Conservation (phyloP, 2,329 filamentous ascomycete genomes). For the Colletotrichum somersetense region DNA sequence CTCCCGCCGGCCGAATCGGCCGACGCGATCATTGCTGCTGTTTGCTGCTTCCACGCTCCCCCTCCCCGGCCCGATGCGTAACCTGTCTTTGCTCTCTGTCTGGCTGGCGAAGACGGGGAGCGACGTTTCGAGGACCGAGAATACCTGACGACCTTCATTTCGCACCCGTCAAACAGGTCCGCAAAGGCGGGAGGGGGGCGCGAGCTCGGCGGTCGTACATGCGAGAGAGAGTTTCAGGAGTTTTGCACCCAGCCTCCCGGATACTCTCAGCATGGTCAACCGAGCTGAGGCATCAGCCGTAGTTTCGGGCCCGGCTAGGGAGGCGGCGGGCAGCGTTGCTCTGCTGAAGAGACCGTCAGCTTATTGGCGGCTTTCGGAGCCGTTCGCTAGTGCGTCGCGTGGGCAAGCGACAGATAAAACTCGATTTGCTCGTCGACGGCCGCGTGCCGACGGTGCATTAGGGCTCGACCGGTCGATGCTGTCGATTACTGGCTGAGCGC, state of each 20-base stretch:
- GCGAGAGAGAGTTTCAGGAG: neutral
- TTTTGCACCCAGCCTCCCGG: neutral
- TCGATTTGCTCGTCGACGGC: neutral
- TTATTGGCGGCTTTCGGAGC: neutral
- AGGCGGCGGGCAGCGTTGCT: neutral
- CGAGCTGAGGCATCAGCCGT: constrained; percentile 4
- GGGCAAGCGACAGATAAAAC: neutral
- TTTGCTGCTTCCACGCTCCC: neutral
- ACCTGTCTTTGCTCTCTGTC: neutral
- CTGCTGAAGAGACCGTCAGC: neutral
- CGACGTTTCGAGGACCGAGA: neutral
- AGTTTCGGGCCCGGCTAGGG: neutral
- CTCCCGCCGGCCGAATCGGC: neutral
- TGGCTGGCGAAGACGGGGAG: neutral
- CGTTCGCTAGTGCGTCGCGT: neutral
- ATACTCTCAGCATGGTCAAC: neutral
- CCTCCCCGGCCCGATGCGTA: neutral
- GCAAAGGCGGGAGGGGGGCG: too few relatives aligned
- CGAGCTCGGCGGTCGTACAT: neutral
- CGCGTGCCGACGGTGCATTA: too few relatives aligned
- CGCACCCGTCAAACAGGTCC: neutral
- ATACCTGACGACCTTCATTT: neutral
- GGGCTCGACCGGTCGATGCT: neutral
- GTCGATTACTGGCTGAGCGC: neutral
- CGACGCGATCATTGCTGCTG: neutral